phyloP scores from a whole-genome alignment of 75 land plant genomes.

The Pinus albicaulis region DNA sequence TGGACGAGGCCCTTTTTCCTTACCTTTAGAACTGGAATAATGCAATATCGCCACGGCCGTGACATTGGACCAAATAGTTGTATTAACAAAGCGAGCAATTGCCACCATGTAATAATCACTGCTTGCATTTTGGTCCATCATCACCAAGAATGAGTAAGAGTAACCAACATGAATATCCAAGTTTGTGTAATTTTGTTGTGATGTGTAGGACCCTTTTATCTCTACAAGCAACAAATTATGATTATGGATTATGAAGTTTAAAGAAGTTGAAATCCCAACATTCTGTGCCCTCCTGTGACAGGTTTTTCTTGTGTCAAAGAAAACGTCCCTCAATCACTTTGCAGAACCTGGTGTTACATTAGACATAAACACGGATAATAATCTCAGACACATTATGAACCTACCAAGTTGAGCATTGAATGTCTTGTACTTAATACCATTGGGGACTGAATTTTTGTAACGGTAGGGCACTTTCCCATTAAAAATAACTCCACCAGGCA shows the following conservation, averaged over 20 bases:
- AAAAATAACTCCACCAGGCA: constrained; percentile 83
- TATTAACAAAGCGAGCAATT: constrained; percentile 78
- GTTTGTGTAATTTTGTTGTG: constrained; percentile 75
- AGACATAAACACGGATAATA: background rate
- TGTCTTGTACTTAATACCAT: constrained; percentile 47
- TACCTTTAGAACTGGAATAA: constrained; percentile 64
- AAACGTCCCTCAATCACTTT: background rate
- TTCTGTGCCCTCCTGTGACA: constrained; percentile 79
- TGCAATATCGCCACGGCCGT: constrained; percentile 71
- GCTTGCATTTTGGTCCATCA: constrained; percentile 87
- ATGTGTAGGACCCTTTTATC: constrained; percentile 86
- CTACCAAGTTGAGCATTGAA: constrained; percentile 72
- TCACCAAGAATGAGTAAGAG: constrained; percentile 84
- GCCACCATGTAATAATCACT: constrained; percentile 91
- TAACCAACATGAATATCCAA: constrained; percentile 95
- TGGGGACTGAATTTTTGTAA: constrained; percentile 59
- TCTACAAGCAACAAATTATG: constrained; percentile 84
- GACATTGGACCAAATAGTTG: constrained; percentile 58
- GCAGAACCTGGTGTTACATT: background rate
- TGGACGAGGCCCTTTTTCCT: constrained; percentile 60
- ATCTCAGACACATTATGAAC: constrained; percentile 3
- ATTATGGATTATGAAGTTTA: constrained; percentile 87
- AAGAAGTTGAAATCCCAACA: constrained; percentile 64
- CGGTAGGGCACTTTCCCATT: constrained; percentile 83
- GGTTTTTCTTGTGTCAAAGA: constrained; percentile 60